Evolutionary conservation across 129 eudicot species (phyloP).

Genomic region (Tanacetum coccineum): DNA sequence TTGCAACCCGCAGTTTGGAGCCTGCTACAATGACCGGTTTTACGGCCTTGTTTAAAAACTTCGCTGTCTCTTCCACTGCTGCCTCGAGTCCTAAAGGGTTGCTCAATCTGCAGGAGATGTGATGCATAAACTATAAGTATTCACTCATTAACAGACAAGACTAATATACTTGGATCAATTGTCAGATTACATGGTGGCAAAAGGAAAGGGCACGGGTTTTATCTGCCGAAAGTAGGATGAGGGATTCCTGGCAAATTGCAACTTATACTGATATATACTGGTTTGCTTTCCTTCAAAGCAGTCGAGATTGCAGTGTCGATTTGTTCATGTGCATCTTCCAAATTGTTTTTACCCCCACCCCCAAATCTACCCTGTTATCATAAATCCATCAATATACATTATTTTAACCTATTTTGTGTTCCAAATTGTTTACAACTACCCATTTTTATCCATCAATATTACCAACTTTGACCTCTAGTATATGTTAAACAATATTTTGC

Average conservation of each 20-base stretch:
- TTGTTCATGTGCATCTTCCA: slow-evolving; percentile 89
- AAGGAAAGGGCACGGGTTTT: slow-evolving; percentile 71
- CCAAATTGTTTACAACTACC: no score
- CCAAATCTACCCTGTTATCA: slow-evolving; percentile 58
- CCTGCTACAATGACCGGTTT: slow-evolving; percentile 85
- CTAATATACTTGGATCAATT: neutral
- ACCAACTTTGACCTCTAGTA: neutral
- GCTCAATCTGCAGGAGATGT: slow-evolving; percentile 43
- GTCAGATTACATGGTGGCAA: slow-evolving; percentile 52
- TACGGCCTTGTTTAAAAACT: slow-evolving; percentile 69
- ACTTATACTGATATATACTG: slow-evolving; percentile 76
- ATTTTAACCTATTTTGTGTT: no score
- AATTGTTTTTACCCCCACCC: no score
- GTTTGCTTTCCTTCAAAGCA: slow-evolving; percentile 84
- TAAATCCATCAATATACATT: no score
- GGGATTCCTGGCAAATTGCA: slow-evolving; percentile 76
- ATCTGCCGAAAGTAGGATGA: slow-evolving; percentile 63
- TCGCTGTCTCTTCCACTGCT: slow-evolving; percentile 80
- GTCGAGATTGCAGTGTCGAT: slow-evolving; percentile 86
- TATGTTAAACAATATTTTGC: neutral
- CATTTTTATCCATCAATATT: no score
- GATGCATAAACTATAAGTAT: neutral
- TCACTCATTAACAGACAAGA: neutral
- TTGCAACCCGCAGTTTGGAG: slow-evolving; percentile 55
- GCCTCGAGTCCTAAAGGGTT: slow-evolving; percentile 74